A percentile compares a stretch with the other conserved stretches of the same genome.
Evolutionary conservation across 1,284 basidiomycete species (phyloP).

Genomic region (Thecaphora thlaspeos): DNA sequence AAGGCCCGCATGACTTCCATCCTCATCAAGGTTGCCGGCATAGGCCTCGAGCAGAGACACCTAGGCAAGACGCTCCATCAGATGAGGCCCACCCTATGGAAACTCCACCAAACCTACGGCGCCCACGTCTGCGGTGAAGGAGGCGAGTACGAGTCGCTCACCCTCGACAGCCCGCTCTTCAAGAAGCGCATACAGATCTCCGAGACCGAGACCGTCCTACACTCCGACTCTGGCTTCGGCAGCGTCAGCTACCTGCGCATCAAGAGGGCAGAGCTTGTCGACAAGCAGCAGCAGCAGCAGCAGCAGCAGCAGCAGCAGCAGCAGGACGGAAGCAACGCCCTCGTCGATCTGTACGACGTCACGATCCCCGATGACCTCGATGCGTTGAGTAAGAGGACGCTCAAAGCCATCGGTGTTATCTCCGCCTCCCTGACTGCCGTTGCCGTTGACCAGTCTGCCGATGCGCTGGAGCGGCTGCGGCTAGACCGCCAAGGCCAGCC

Average conservation of each 20-base stretch:
- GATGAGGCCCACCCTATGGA: conserved; percentile 73
- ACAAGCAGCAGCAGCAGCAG: conserved; percentile 27
- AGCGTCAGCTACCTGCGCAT: conserved; percentile 50
- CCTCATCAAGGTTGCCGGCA: conserved; percentile 94
- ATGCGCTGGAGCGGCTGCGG: too few species aligned
- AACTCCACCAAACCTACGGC: conserved; percentile 77
- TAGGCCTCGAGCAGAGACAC: conserved; percentile 74
- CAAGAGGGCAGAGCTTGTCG: conserved; percentile 27
- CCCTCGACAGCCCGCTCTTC: conserved; percentile 86
- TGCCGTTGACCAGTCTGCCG: too few species aligned
- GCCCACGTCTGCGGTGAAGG: conserved; percentile 96
- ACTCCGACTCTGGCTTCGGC: conserved; percentile 47
- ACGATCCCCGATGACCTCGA: conserved; percentile 29
- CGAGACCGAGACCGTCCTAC: conserved; percentile 42
- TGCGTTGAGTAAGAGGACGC: conserved; percentile 16
- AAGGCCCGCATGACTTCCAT: conserved; percentile 75
- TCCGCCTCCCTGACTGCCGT: too few species aligned
- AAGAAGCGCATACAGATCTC: conserved; percentile 69
- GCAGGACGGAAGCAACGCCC: conserved; percentile 2
- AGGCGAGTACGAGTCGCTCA: conserved; percentile 95
- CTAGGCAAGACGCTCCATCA: conserved; percentile 75
- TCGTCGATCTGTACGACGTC: conserved; percentile 6
- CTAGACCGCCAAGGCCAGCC: too few species aligned
- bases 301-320: not conserved
- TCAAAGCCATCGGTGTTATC: conserved; percentile 8